Conservation (phyloP, 345 rosid genomes). For the Aquilaria yunnanensis region DNA sequence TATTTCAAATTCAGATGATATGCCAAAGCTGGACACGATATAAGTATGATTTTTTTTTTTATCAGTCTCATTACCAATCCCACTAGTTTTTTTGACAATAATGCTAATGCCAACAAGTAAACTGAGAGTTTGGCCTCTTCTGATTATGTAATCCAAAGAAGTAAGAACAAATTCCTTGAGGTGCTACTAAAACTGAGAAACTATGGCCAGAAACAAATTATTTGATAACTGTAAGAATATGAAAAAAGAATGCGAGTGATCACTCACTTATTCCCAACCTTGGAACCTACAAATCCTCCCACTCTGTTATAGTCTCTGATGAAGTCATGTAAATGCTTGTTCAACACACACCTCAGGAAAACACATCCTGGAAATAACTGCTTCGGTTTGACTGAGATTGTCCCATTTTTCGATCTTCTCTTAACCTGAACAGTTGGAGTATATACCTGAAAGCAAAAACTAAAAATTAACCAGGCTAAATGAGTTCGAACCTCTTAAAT, state of each 20-base stretch:
- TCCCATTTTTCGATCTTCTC: slow-evolving; percentile 67
- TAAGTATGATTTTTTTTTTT: too few relatives aligned
- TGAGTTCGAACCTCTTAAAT: too few relatives aligned
- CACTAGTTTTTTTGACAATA: too few relatives aligned
- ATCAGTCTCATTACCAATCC: too few relatives aligned
- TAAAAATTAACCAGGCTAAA: background rate
- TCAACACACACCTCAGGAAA: slow-evolving; percentile 64
- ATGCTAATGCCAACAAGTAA: too few relatives aligned
- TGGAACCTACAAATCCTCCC: slow-evolving; percentile 79
- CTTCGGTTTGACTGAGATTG: slow-evolving; percentile 50
- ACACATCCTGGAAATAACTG: slow-evolving; percentile 74
- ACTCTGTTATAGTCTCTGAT: slow-evolving; percentile 64
- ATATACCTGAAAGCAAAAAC: slow-evolving; percentile 50
- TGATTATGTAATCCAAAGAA: too few relatives aligned
- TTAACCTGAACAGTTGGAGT: slow-evolving; percentile 65
- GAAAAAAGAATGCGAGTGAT: background rate
- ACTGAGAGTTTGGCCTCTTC: too few relatives aligned
- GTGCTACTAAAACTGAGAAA: too few relatives aligned
- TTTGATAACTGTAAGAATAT: background rate
- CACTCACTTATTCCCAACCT: slow-evolving; percentile 79
- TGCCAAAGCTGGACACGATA: too few relatives aligned
- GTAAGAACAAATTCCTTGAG: too few relatives aligned
- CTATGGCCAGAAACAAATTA: background rate
- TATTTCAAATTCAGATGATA: too few relatives aligned
- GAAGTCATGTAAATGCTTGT: slow-evolving; percentile 80